Percentiles rank a stretch among this genome's conserved stretches.
Evolutionary conservation across 306 rosid genomes (phyloP).

Genomic region (Casuarina cunninghamiana): DNA sequence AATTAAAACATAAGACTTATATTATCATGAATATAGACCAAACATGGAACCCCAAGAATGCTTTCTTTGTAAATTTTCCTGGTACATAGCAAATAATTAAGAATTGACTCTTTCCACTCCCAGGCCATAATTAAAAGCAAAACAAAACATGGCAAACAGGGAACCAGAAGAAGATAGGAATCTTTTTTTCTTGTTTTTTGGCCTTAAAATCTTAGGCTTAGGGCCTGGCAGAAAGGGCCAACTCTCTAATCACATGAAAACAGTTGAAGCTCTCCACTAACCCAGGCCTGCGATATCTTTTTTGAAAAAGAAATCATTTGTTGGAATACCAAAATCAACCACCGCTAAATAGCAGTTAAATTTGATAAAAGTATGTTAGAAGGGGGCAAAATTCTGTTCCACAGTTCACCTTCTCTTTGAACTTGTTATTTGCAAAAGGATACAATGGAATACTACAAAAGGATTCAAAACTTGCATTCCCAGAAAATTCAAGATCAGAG

Average conservation of each 20-base stretch:
- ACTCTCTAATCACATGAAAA: conserved; percentile 18
- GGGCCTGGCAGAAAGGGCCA: conserved; percentile 5
- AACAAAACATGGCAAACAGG: not conserved
- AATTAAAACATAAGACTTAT: conserved; percentile 15
- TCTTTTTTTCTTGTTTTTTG: not conserved
- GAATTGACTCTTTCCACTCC: not conserved
- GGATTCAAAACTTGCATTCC: not conserved
- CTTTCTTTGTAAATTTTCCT: conserved; percentile 9
- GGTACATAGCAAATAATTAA: conserved; percentile 5
- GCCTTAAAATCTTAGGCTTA: not conserved
- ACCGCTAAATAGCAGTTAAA: not conserved
- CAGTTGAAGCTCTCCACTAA: not conserved
- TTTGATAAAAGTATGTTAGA: not conserved
- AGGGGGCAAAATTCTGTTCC: not conserved
- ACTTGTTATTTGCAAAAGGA: not conserved
- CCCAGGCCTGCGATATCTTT: not conserved
- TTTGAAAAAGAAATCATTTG: conserved; percentile 11
- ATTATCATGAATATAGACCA: conserved; percentile 10
- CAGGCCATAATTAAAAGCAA: conserved; percentile 13
- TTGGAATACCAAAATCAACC: not conserved
- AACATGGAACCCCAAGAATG: conserved; percentile 16
- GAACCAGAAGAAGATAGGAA: too few relatives aligned
- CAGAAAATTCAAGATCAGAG: not conserved
- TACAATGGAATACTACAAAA: not conserved
- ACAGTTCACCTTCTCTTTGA: conserved; percentile 24